Conservation (phyloP, 1,139 yeast genomes). For the Hyphopichia buzzinii region DNA sequence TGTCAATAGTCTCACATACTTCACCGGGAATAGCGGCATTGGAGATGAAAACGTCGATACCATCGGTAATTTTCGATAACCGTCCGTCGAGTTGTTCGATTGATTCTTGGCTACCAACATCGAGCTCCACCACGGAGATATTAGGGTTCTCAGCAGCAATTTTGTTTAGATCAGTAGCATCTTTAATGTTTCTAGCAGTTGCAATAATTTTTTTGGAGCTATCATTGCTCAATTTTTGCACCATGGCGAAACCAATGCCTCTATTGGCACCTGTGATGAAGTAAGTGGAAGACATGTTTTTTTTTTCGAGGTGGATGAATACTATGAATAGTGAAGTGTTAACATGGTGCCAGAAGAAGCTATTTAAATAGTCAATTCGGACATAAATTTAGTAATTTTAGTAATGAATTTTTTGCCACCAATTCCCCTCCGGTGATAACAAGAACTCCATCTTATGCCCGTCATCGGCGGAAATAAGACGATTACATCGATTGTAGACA, state of each 20-base stretch:
- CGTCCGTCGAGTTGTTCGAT: conserved; percentile 14
- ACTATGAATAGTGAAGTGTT: too few species aligned
- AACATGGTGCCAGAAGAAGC: too few species aligned
- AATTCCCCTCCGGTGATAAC: too few species aligned
- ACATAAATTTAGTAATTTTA: too few species aligned
- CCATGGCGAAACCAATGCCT: conserved; percentile 16
- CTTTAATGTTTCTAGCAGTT: conserved; percentile 15
- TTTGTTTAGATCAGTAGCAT: conserved; percentile 8
- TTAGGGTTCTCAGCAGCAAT: conserved; percentile 1
- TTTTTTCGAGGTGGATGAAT: too few species aligned
- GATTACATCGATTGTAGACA: too few species aligned
- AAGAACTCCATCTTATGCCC: too few species aligned
- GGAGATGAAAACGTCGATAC: conserved; percentile 16
- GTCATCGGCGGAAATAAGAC: too few species aligned
- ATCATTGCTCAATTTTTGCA: conserved; percentile 9
- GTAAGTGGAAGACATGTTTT: conserved; percentile 6
- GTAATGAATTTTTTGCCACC: too few species aligned
- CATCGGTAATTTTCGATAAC: conserved; percentile 9
- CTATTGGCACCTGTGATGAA: conserved; percentile 17
- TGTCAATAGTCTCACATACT: conserved; percentile 4
- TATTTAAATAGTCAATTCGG: too few species aligned
- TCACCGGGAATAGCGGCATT: conserved; percentile 15
- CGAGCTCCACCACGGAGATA: conserved; percentile 3
- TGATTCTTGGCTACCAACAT: conserved; percentile 7
- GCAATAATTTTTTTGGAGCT: conserved; percentile 12